phyloP scores from a whole-genome alignment of 345 rosid genomes.

The Lepidium didymum region DNA sequence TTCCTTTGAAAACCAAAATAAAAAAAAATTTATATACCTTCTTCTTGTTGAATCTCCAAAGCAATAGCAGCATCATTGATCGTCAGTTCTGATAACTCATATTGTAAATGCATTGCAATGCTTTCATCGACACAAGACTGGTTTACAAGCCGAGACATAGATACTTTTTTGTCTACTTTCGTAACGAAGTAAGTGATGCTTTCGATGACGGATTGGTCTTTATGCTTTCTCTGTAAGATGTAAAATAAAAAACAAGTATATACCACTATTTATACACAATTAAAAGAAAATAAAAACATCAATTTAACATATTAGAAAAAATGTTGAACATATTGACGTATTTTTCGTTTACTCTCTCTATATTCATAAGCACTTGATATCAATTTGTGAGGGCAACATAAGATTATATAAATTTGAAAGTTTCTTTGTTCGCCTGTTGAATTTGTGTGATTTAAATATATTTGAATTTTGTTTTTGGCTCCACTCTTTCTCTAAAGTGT shows the following conservation, averaged over 20 bases:
- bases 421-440: neutral
- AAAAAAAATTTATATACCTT: neutral
- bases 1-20: neutral
- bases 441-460: neutral
- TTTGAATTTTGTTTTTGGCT: neutral
- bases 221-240: neutral
- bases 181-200: neutral
- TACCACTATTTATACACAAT: too few species aligned
- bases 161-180: neutral
- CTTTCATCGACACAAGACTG: slow-evolving; percentile 5
- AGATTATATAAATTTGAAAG: neutral
- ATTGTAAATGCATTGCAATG: slow-evolving; percentile 14
- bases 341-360: too few species aligned
- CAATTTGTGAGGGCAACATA: neutral
- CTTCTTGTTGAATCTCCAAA: slow-evolving; percentile 13
- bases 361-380: neutral
- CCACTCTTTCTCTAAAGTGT: neutral
- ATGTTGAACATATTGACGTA: too few species aligned
- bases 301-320: too few species aligned
- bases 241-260: too few species aligned
- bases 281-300: too few species aligned
- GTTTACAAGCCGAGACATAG: slow-evolving; percentile 3
- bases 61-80: slow-evolving; percentile 12
- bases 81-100: slow-evolving; percentile 1
- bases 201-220: neutral